phyloP scores from a whole-genome alignment of 2,329 filamentous ascomycete species.

The Drechslerella stenobrocha region DNA sequence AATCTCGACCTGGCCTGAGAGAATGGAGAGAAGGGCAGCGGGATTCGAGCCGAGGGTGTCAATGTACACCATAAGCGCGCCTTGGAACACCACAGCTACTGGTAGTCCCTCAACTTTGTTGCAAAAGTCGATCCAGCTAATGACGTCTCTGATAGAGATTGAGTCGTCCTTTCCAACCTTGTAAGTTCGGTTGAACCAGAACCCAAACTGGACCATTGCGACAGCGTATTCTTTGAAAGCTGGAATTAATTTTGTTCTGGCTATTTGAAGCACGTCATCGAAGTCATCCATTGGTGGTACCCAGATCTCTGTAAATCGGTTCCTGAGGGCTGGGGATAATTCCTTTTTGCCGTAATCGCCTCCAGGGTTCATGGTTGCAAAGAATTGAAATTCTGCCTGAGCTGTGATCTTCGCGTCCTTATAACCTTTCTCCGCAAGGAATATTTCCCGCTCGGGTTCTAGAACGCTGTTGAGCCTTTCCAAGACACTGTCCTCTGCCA shows the following conservation, averaged over 20 bases:
- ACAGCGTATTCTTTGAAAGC: constrained; percentile 64
- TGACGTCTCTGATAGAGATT: constrained; percentile 87
- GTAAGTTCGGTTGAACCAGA: constrained; percentile 87
- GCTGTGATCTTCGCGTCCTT: constrained; percentile 79
- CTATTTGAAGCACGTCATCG: constrained; percentile 85
- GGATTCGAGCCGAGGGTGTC: constrained; percentile 95
- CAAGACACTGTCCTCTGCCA: constrained; percentile 95
- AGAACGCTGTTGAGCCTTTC: constrained; percentile 96
- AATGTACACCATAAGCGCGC: constrained; percentile 91
- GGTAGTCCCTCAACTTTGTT: constrained; percentile 62
- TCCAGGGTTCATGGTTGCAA: constrained; percentile 98
- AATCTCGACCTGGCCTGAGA: constrained; percentile 66
- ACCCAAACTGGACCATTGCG: constrained; percentile 80
- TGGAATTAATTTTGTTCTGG: constrained; percentile 70
- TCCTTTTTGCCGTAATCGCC: constrained; percentile 99
- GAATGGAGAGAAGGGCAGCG: constrained; percentile 77
- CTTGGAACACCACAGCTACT: constrained; percentile 64
- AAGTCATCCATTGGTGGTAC: constrained; percentile 83
- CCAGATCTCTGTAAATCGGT: constrained; percentile 99
- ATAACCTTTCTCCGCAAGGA: constrained; percentile 91
- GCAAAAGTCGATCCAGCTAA: constrained; percentile 92
- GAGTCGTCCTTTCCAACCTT: constrained; percentile 72
- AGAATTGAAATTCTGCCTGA: constrained; percentile 81
- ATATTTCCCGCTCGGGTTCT: constrained; percentile 79
- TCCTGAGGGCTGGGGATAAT: constrained; percentile 88